Base-by-base conservation (phyloP, 1,284 basidiomycete species). In the Boletus smithii region DNA sequence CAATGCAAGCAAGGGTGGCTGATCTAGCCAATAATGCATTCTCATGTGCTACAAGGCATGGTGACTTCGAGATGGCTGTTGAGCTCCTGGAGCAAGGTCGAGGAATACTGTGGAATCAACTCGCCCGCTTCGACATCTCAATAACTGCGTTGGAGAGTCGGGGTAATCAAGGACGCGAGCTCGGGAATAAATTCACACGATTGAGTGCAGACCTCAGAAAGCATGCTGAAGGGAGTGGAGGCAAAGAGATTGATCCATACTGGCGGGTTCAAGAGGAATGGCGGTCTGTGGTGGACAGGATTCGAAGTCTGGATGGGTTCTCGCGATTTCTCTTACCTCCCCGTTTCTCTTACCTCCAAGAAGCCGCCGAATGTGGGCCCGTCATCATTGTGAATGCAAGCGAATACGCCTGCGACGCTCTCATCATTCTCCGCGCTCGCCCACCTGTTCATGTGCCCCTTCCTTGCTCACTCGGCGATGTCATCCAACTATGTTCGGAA, bases 301-400 rank as follows among this genome's bases (percentile, higher is more conserved):
- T 64, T 29, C 50, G 53, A 9, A 26, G 30, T 10, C 41, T 56
- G 14, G 39, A 53, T 3, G 63, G 56, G 1, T 63, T 63, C 41
- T 48, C 46, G 8, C 37, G 52, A 20, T 64, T 64, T 27, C 41
- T 65, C n/a, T 31, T 48, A 16, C 44, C 59, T 9, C 39, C 45
- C n/a, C 46, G 54, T 4, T 66, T 59, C 43, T 20, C 24, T 3
- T 42, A 47, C 11, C 60, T 69, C 11, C 55, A 52, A 22, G 17
- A 48, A 18, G 66, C 55, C 1, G 58, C 64, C 0, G 43, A 39
- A 5, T 57, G 60, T 34, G 67, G 68, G 0, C 69, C 68, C 0
- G 58, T 69, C 14, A 60, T 71, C 40, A 44, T 68, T 20, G 40
- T 69, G 24, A 69, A 65, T 42, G 39, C 56, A 17, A 54, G 54